phyloP scores from a whole-genome alignment of 257 asterid genomes.

The Verbena officinalis region DNA sequence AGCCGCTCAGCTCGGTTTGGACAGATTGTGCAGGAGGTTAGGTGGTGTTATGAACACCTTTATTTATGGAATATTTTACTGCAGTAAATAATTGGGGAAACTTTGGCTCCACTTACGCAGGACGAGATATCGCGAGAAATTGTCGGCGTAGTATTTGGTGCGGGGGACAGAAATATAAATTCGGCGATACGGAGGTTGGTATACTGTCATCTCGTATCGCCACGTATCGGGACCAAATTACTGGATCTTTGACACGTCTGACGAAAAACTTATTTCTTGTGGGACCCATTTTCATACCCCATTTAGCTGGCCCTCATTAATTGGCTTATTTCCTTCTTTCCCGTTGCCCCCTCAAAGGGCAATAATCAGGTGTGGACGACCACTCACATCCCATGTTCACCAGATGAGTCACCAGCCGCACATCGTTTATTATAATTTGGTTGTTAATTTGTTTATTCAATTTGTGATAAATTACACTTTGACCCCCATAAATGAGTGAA shows the following conservation, averaged over 20 bases:
- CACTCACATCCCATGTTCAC: background rate
- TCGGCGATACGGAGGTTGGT: constrained; percentile 37
- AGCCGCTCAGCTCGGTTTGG: too few relatives aligned
- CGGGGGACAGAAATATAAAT: constrained; percentile 9
- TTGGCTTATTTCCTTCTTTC: constrained; percentile 36
- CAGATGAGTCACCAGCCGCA: background rate
- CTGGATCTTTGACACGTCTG: constrained; percentile 43
- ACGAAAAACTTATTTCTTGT: constrained; percentile 16
- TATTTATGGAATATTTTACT: too few relatives aligned
- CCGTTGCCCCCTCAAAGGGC: constrained; percentile 10
- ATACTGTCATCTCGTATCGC: constrained; percentile 24
- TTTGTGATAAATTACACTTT: too few relatives aligned
- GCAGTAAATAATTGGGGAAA: too few relatives aligned
- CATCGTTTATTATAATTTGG: too few relatives aligned
- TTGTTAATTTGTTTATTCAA: too few relatives aligned
- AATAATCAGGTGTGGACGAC: constrained; percentile 30
- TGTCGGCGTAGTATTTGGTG: constrained; percentile 49
- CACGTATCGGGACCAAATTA: constrained; percentile 31
- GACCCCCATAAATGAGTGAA: too few relatives aligned
- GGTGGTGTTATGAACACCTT: too few relatives aligned
- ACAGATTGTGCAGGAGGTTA: too few relatives aligned
- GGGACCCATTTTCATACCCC: too few relatives aligned
- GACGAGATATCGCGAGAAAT: constrained; percentile 39
- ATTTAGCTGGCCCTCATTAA: constrained; percentile 50
- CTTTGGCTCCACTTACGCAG: background rate